A percentile compares a stretch with the other conserved stretches of the same genome.
phyloP scores from a whole-genome alignment of 768 basidiomycete genomes.

The Suillus plorans region DNA sequence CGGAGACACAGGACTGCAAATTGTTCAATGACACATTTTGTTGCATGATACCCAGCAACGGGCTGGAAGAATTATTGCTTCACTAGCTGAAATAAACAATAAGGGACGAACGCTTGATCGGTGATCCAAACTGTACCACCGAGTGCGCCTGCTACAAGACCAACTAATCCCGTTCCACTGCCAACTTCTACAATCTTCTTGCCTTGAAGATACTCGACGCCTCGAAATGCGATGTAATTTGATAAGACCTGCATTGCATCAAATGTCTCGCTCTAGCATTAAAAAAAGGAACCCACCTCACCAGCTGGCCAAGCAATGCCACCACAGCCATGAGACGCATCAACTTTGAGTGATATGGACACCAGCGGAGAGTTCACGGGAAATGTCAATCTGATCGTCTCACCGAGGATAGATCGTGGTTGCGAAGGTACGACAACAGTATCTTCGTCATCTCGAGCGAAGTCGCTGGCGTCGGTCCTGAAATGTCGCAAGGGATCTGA shows the following conservation, averaged over 20 bases:
- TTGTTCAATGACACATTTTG: conserved; percentile 70
- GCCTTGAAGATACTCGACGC: conserved; percentile 46
- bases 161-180: conserved; percentile 92
- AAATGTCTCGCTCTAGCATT: conserved; percentile 9
- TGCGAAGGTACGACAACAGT: conserved; percentile 52
- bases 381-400: conserved; percentile 47
- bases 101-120: conserved; percentile 78
- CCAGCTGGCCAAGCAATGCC: conserved; percentile 94
- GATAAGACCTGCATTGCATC: conserved; percentile 63
- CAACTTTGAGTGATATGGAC: conserved; percentile 54
- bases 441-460: conserved; percentile 18
- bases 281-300: conserved; percentile 50
- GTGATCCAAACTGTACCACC: conserved; percentile 77
- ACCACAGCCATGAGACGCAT: conserved; percentile 87
- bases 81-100: conserved; percentile 10
- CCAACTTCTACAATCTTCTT: conserved; percentile 80
- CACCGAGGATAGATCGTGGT: conserved; percentile 46
- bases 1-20: conserved; percentile 49
- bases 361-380: conserved; percentile 15
- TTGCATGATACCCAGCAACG: conserved; percentile 75
- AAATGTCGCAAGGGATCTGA: conserved; percentile 63
- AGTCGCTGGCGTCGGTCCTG: conserved; percentile 38
- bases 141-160: conserved; percentile 73
- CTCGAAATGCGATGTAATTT: conserved; percentile 65
- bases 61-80: conserved; percentile 42